Conservation (phyloP, 345 rosid species). For the Salix suchowensis region DNA sequence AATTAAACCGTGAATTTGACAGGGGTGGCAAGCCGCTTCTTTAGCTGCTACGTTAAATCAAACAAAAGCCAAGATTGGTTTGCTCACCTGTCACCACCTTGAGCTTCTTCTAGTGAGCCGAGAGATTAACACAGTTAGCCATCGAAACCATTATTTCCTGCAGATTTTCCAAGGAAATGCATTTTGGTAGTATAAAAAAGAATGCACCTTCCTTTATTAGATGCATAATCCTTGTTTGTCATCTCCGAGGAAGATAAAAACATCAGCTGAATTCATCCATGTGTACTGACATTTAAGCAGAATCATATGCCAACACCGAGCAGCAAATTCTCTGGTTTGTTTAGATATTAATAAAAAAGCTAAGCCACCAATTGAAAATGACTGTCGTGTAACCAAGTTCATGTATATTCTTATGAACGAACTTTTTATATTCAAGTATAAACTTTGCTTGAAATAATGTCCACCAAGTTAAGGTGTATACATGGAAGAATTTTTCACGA, state of each 20-base stretch:
- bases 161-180: neutral
- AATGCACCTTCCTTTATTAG: neutral
- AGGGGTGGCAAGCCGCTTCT: too few species aligned
- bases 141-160: neutral
- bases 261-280: neutral
- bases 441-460: conserved; percentile 1
- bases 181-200: neutral
- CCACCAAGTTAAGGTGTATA: neutral
- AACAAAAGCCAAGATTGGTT: too few species aligned
- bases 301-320: neutral
- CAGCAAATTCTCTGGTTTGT: neutral
- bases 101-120: too few species aligned
- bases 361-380: neutral
- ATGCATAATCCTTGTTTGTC: neutral
- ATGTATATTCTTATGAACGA: neutral
- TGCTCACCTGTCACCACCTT: too few species aligned
- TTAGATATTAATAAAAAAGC: neutral
- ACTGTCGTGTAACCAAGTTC: neutral
- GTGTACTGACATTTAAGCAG: neutral
- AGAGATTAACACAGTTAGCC: too few species aligned
- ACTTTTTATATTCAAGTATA: neutral
- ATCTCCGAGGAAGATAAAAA: neutral
- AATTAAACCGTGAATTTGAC: too few species aligned
- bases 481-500: neutral
- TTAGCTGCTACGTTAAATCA: too few species aligned